phyloP scores from a whole-genome alignment of 129 eudicot species.

The Dittrichia graveolens region DNA sequence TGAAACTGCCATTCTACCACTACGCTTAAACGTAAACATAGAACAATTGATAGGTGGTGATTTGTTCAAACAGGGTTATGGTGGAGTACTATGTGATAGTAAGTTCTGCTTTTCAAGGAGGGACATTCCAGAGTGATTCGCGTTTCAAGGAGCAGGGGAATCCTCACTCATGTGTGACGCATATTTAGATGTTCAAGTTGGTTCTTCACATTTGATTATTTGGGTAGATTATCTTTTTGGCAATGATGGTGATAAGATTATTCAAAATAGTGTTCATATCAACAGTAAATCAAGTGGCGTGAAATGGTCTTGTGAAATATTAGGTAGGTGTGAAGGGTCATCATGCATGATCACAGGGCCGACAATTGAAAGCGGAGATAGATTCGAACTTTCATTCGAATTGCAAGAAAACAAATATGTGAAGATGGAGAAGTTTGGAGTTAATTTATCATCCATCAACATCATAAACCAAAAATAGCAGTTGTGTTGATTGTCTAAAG shows the following conservation, averaged over 20 bases:
- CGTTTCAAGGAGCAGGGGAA: constrained; percentile 17
- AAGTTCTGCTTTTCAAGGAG: constrained; percentile 15
- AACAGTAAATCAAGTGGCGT: constrained; percentile 16
- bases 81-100: constrained; percentile 6
- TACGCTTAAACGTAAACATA: no score
- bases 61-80: not conserved
- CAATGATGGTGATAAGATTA: constrained; percentile 1
- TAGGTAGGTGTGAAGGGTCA: not conserved
- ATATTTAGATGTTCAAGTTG: not conserved
- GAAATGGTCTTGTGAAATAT: constrained; percentile 20
- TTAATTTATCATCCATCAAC: constrained; percentile 24
- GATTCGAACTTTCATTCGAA: constrained; percentile 12
- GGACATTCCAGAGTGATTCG: constrained; percentile 20
- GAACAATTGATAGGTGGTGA: no score
- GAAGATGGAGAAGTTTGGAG: constrained; percentile 10
- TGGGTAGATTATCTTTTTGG: constrained; percentile 24
- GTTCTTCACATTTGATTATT: constrained; percentile 19
- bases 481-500: no score
- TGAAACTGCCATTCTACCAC: no score
- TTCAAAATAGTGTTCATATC: constrained; percentile 13
- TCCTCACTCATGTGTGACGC: not conserved
- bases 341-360: constrained; percentile 21
- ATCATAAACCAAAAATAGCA: not conserved
- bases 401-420: constrained; percentile 1
- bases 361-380: constrained; percentile 13